phyloP scores from a whole-genome alignment of 192 early-diverging fungal species.

The Entrophospora sp. region DNA sequence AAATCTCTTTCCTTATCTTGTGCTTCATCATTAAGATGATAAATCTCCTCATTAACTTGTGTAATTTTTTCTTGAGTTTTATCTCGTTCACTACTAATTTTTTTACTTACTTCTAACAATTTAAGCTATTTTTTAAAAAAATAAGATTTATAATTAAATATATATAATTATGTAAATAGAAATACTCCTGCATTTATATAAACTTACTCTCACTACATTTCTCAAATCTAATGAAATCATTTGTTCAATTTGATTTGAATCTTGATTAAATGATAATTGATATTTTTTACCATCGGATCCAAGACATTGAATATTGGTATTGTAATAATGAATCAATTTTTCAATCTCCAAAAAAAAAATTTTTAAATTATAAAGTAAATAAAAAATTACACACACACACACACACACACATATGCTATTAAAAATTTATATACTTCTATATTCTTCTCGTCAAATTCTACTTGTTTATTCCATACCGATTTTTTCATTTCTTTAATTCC shows the following conservation, averaged over 20 bases:
- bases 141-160: neutral
- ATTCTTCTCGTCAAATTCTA: constrained; percentile 57
- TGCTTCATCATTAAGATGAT: neutral
- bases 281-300: neutral
- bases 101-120: neutral
- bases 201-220: neutral
- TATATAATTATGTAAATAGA: neutral
- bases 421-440: constrained; percentile 38
- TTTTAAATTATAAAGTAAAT: neutral
- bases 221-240: constrained; percentile 7
- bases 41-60: neutral
- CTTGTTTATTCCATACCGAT: constrained; percentile 57
- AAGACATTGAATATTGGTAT: constrained; percentile 20
- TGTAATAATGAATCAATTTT: constrained; percentile 43
- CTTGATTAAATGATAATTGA: neutral
- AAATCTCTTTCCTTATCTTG: neutral
- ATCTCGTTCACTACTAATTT: constrained; percentile 2
- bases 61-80: constrained; percentile 2
- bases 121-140: neutral
- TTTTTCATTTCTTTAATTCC: constrained; percentile 52
- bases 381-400: neutral
- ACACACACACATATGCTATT: neutral
- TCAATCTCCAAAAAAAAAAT: constrained; percentile 28
- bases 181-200: neutral
- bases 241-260: neutral